Evolutionary conservation across 768 basidiomycete genomes (phyloP), one percentile per base, ranked within the genome.

Genomic region (Tephrocybe sp.): DNA sequence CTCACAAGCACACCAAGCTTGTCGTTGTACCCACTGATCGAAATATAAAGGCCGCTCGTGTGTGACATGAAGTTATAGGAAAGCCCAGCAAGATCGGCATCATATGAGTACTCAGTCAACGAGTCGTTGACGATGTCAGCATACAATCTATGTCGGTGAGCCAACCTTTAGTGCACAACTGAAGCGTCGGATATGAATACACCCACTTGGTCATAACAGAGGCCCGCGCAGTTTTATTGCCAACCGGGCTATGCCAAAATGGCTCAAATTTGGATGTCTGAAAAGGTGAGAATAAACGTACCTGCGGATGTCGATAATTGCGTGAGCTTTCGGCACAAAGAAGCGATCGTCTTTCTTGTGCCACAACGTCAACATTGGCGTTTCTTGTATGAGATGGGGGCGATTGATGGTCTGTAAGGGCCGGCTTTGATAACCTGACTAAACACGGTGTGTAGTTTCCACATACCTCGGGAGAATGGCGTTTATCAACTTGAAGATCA

Each of bases 261-360:
- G 37, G 18, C 16, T 34, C 33, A 29, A n/a, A 29, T 11, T 29
- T 29, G n/a, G 7, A 27, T 19, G 29, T 5, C 18, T 4, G 18
- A 34, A n/a, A 25, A 47, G 16, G 21, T 37, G 12, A 29, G 46
- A 19, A 22, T 37, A 11, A 25, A 60, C 69, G 18, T 62, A 88
- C 90, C 82, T 90, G 58, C 86, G 78, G 38, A 94, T 71, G 56
- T 89, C 82, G 46, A 97, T 75, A 48, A 86, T 69, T 18, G 87
- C 77, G 53, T 82, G 78, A 2, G 93, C 92, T 61, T 90, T 91
- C 0, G 97, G 97, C 9, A 95, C 82, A 88, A 92, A 95, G 73
- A 97, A 99, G 52, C 76, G 80, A 65, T 99, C 95, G 64, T 99
- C 97, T 63, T 94, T 94, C 74, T 99, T 99, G 69, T 94, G 82